phyloP scores from a whole-genome alignment of 768 basidiomycete genomes.

The Plicaturopsis crispa region DNA sequence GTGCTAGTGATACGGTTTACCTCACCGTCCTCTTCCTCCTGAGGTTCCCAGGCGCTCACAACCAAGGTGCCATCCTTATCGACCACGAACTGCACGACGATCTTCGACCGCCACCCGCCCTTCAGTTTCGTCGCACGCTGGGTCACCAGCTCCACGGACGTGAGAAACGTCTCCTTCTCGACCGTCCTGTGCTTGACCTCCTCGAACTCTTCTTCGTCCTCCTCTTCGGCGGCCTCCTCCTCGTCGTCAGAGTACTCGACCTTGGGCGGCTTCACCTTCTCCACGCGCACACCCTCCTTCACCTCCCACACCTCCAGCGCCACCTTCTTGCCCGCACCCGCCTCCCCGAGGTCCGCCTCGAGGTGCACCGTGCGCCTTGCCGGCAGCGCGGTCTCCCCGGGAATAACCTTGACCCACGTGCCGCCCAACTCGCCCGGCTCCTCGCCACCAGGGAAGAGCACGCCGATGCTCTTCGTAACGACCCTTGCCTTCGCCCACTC shows the following conservation, averaged over 20 bases:
- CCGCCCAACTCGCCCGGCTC: conserved; percentile 44
- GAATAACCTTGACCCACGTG: conserved; percentile 56
- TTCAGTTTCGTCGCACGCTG: conserved; percentile 31
- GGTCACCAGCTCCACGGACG: conserved; percentile 24
- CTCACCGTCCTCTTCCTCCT: too few species aligned
- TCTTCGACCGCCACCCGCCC: conserved; percentile 41
- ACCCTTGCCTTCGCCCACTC: conserved; percentile 39
- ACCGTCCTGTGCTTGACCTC: conserved; percentile 59
- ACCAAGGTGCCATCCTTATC: conserved; percentile 25
- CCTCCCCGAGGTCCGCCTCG: conserved; percentile 37
- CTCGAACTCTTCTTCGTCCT: conserved; percentile 51
- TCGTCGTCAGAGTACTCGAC: conserved; percentile 37
- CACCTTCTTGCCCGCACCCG: conserved; percentile 35
- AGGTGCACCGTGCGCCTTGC: conserved; percentile 52
- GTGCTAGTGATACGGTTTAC: too few species aligned
- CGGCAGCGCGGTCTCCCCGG: conserved; percentile 68
- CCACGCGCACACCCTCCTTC: conserved; percentile 56
- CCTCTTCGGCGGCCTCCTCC: conserved; percentile 45
- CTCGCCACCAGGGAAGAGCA: conserved; percentile 53
- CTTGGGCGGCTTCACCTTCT: conserved; percentile 44
- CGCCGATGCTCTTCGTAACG: conserved; percentile 56
- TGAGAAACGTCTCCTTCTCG: conserved; percentile 44
- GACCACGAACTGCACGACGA: conserved; percentile 38
- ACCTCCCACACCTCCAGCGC: conserved; percentile 77
- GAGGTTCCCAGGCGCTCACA: conserved; percentile 30